Percentiles rank a stretch among this genome's conserved stretches.
phyloP scores from a whole-genome alignment of 768 basidiomycete species.

The Chalciporus sphaerocephalus region DNA sequence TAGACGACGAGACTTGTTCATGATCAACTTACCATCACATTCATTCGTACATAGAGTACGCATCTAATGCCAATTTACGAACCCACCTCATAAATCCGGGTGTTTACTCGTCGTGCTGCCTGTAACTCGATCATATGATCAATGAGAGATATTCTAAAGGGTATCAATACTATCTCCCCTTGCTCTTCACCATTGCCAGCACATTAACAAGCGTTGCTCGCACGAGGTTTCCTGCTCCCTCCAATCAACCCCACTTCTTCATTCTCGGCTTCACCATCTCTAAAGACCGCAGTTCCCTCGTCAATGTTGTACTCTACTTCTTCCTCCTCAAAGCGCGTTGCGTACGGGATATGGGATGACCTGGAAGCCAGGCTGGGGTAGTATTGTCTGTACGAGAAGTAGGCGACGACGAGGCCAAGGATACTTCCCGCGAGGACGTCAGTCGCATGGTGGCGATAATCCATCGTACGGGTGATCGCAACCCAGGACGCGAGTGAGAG shows the following conservation, averaged over 20 bases:
- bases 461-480: slow-evolving; percentile 87
- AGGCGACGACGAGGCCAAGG: slow-evolving; percentile 68
- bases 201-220: neutral
- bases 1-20: slow-evolving; percentile 3
- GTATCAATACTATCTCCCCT: neutral
- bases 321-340: slow-evolving; percentile 54
- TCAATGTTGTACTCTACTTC: slow-evolving; percentile 1
- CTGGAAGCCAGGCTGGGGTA: slow-evolving; percentile 62
- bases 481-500: slow-evolving; percentile 69
- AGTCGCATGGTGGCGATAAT: slow-evolving; percentile 90
- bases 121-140: neutral
- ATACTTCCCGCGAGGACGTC: slow-evolving; percentile 78
- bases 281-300: neutral
- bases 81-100: no score
- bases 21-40: neutral
- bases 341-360: slow-evolving; percentile 60
- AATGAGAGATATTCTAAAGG: neutral
- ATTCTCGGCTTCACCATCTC: slow-evolving; percentile 9
- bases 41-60: neutral
- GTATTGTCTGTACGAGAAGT: slow-evolving; percentile 78
- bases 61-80: no score
- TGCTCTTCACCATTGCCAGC: neutral
- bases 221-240: slow-evolving; percentile 10
- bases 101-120: neutral
- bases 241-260: slow-evolving; percentile 18